phyloP scores from a whole-genome alignment of 352 stramenopile genomes.

The Pythium vanterpoolii region DNA sequence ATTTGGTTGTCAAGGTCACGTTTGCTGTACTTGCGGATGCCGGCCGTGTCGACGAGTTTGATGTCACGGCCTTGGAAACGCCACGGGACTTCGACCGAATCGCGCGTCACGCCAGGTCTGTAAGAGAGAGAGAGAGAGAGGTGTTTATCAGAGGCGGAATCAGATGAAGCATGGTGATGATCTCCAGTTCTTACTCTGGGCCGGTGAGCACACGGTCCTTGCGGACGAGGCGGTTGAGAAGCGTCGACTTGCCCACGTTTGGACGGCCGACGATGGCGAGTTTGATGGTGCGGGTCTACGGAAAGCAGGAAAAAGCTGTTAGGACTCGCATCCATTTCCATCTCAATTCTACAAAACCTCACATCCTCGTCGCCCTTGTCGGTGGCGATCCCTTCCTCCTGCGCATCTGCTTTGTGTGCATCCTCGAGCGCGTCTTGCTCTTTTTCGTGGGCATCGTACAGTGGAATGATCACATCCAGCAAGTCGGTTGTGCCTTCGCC shows the following conservation, averaged over 20 bases:
- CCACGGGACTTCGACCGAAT: conserved; percentile 81
- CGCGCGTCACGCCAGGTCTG: conserved; percentile 77
- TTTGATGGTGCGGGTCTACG: conserved; percentile 61
- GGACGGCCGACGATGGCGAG: conserved; percentile 76
- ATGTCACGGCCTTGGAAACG: conserved; percentile 68
- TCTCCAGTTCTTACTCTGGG: conserved; percentile 41
- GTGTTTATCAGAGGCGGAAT: neutral
- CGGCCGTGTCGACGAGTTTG: conserved; percentile 79
- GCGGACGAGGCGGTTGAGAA: conserved; percentile 81
- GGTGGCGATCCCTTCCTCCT: conserved; percentile 12
- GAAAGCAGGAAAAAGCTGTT: neutral
- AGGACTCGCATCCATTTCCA: neutral
- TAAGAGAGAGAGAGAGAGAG: neutral
- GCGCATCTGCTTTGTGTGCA: conserved; percentile 7
- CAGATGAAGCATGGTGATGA: neutral
- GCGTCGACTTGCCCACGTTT: conserved; percentile 79
- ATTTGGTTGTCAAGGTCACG: conserved; percentile 82
- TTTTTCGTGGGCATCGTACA: conserved; percentile 66
- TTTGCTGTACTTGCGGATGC: conserved; percentile 83
- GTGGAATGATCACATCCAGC: conserved; percentile 65
- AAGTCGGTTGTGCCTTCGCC: conserved; percentile 70
- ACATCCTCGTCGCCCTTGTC: conserved; percentile 58
- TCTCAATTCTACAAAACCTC: conserved; percentile 13
- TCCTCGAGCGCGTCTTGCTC: conserved; percentile 35
- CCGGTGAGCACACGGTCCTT: conserved; percentile 79